These are phyloP conservation scores for Ulmus americana DNA, from an alignment of 331 rosid species.

Conservation along the genomic window DNA sequence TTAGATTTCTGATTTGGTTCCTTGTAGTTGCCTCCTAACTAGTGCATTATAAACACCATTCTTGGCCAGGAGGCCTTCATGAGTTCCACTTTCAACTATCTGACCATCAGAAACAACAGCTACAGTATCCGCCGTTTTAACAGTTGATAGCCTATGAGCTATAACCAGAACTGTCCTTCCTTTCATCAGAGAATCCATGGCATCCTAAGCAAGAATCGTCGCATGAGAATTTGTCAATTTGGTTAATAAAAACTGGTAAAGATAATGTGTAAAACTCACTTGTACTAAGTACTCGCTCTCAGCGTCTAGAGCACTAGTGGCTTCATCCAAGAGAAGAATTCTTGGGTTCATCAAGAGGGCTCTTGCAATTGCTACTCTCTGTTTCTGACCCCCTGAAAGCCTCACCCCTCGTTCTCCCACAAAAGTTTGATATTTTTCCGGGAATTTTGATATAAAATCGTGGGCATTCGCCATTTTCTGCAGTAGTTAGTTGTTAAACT, in stretches of 20 bases:
- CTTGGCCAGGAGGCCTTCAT: conserved; percentile 57
- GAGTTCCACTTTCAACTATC: conserved; percentile 64
- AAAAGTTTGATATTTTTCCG: conserved; percentile 56
- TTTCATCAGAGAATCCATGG: conserved; percentile 72
- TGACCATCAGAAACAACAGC: conserved; percentile 71
- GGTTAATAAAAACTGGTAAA: neutral
- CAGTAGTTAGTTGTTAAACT: conserved; percentile 19
- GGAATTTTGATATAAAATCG: conserved; percentile 64
- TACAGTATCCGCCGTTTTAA: conserved; percentile 57
- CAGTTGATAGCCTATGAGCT: conserved; percentile 77
- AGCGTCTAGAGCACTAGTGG: conserved; percentile 78
- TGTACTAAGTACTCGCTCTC: conserved; percentile 74
- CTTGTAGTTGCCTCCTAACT: conserved; percentile 68
- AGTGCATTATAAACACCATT: conserved; percentile 63
- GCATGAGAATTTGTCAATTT: neutral
- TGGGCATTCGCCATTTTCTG: conserved; percentile 89
- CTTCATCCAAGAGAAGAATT: conserved; percentile 73
- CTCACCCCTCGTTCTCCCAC: conserved; percentile 78
- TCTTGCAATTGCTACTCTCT: conserved; percentile 81
- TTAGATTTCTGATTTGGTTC: conserved; percentile 30
- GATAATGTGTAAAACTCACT: conserved; percentile 21
- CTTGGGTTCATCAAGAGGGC: conserved; percentile 71
- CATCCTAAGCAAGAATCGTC: conserved; percentile 41
- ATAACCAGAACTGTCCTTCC: conserved; percentile 78
- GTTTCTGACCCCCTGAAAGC: conserved; percentile 87